Percentiles rank a stretch among this genome's conserved stretches.
Conservation (phyloP, 805 yeast genomes). For the Millerago galiae region DNA sequence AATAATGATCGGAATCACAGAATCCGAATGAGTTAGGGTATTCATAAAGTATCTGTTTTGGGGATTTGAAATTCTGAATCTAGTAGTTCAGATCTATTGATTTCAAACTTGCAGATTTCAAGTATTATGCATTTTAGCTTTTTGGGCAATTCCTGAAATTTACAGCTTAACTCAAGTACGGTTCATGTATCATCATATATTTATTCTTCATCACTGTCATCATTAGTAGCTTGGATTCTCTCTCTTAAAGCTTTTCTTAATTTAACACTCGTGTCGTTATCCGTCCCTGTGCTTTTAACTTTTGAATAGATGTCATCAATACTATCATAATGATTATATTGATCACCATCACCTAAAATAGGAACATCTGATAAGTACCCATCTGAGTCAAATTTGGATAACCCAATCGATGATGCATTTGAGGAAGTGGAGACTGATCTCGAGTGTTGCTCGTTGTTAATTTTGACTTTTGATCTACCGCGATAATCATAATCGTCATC, state of each 20-base stretch:
- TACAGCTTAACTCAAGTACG: too few relatives aligned
- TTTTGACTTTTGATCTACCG: conserved; percentile 20
- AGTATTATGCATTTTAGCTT: too few relatives aligned
- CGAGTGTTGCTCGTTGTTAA: conserved; percentile 3
- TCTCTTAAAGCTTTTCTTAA: conserved; percentile 13
- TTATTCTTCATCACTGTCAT: conserved; percentile 1
- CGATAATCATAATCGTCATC: conserved; percentile 27
- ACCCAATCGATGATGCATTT: conserved; percentile 40
- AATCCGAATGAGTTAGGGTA: neutral
- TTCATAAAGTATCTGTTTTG: neutral
- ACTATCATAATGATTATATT: neutral
- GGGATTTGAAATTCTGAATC: too few relatives aligned
- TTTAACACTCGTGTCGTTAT: conserved; percentile 7
- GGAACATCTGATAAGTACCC: conserved; percentile 61
- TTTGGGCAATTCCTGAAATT: too few relatives aligned
- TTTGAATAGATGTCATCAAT: neutral
- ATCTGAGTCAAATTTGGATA: conserved; percentile 56
- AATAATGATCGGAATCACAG: neutral
- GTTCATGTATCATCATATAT: neutral
- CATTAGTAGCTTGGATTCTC: neutral
- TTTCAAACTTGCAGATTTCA: too few relatives aligned
- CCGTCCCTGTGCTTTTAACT: neutral
- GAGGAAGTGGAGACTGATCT: conserved; percentile 26
- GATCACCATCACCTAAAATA: conserved; percentile 33
- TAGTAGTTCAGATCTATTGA: too few relatives aligned